phyloP scores from a whole-genome alignment of 352 stramenopile genomes.

The Phytophthora vignae region DNA sequence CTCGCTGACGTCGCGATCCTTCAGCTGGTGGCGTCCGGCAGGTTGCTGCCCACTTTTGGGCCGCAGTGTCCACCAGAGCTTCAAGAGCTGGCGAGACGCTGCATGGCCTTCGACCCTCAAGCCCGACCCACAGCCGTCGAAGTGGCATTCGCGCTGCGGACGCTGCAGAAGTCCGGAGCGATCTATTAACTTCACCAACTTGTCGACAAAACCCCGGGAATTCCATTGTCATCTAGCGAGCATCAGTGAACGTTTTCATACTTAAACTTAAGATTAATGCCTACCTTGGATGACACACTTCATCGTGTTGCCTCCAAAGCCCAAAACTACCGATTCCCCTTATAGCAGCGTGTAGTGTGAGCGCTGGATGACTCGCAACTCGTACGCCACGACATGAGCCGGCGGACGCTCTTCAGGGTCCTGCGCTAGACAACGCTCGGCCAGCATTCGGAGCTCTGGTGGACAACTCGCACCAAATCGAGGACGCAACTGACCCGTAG shows the following conservation, averaged over 20 bases:
- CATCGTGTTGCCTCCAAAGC: background rate
- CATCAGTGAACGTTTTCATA: slow-evolving; percentile 4
- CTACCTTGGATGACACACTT: background rate
- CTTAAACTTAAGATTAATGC: slow-evolving; percentile 19
- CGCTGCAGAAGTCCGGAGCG: slow-evolving; percentile 42
- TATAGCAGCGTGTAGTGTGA: slow-evolving; percentile 41
- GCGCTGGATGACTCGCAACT: slow-evolving; percentile 43
- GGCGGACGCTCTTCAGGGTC: slow-evolving; percentile 45
- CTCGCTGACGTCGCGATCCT: slow-evolving; percentile 59
- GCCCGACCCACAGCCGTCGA: slow-evolving; percentile 57
- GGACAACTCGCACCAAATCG: slow-evolving; percentile 49
- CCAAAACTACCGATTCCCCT: slow-evolving; percentile 6
- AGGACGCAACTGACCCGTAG: slow-evolving; percentile 40
- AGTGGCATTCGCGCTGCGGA: slow-evolving; percentile 58
- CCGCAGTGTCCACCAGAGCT: slow-evolving; percentile 50
- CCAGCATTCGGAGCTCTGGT: slow-evolving; percentile 40
- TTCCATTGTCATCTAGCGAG: background rate
- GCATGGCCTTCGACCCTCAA: slow-evolving; percentile 46
- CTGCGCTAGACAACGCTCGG: slow-evolving; percentile 43
- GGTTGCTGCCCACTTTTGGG: slow-evolving; percentile 52
- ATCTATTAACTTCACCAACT: slow-evolving; percentile 23
- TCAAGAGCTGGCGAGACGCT: slow-evolving; percentile 46
- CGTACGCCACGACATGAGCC: slow-evolving; percentile 53
- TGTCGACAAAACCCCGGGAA: too few species aligned
- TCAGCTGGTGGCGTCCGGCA: slow-evolving; percentile 58